phyloP scores from a whole-genome alignment of 441 rosid genomes.

The Eruca vesicaria region DNA sequence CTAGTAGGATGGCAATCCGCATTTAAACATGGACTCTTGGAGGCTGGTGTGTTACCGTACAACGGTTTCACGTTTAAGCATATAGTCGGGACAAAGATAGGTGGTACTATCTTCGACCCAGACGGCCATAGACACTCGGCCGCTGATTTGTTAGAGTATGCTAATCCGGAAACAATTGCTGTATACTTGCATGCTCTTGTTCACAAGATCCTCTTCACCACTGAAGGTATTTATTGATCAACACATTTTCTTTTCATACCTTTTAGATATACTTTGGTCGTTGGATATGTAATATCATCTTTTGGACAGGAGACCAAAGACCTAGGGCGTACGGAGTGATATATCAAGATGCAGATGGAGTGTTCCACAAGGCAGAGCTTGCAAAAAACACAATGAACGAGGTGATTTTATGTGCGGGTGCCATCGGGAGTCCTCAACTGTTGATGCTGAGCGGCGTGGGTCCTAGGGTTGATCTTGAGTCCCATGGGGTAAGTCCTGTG shows the following conservation, averaged over 20 bases:
- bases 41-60: background rate
- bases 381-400: background rate
- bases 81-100: background rate
- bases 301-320: background rate
- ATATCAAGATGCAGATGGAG: background rate
- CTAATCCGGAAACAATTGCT: background rate
- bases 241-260: background rate
- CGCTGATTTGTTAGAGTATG: background rate
- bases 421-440: background rate
- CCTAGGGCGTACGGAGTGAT: background rate
- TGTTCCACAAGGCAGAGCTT: background rate
- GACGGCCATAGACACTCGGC: background rate
- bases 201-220: background rate
- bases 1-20: slow-evolving; percentile 50
- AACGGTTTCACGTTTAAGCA: background rate
- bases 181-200: background rate
- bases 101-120: background rate
- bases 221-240: background rate
- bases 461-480: background rate
- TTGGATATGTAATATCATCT: background rate
- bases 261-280: background rate
- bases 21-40: slow-evolving; percentile 25
- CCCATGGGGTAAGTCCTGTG: slow-evolving; percentile 10
- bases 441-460: background rate
- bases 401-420: background rate